Conservation (phyloP, 164 flowering plant species). For the Amborella trichopoda region DNA sequence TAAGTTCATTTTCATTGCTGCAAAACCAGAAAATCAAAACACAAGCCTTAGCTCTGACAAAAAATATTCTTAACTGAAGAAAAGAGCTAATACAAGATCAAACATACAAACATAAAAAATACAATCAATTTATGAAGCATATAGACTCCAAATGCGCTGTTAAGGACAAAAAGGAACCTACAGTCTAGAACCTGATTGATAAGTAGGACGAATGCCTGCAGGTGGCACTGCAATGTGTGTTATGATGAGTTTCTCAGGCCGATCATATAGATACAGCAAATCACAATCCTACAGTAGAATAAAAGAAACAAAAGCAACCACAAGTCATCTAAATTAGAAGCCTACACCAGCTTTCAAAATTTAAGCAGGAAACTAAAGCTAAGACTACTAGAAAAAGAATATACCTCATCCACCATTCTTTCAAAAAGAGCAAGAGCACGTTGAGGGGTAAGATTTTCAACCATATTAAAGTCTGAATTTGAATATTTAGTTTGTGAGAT, state of each 20-base stretch:
- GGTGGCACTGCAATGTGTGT: constrained; percentile 83
- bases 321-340: neutral
- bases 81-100: too few relatives aligned
- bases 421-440: constrained; percentile 50
- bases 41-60: neutral
- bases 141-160: too few relatives aligned
- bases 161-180: too few relatives aligned
- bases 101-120: neutral
- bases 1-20: constrained; percentile 90
- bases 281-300: constrained; percentile 64
- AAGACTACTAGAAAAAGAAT: neutral
- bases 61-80: too few relatives aligned
- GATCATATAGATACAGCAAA: constrained; percentile 55
- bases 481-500: too few relatives aligned
- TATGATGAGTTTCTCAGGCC: constrained; percentile 83
- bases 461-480: constrained; percentile 5
- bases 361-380: neutral
- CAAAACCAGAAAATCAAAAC: constrained; percentile 12
- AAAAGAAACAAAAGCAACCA: neutral
- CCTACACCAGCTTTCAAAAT: neutral
- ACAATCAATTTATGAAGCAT: too few relatives aligned
- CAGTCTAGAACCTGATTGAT: constrained; percentile 47
- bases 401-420: constrained; percentile 76
- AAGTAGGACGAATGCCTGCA: constrained; percentile 76
- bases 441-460: constrained; percentile 39